Base-by-base conservation (phyloP, 257 asterid genomes). In the Gentiana macrophylla region DNA sequence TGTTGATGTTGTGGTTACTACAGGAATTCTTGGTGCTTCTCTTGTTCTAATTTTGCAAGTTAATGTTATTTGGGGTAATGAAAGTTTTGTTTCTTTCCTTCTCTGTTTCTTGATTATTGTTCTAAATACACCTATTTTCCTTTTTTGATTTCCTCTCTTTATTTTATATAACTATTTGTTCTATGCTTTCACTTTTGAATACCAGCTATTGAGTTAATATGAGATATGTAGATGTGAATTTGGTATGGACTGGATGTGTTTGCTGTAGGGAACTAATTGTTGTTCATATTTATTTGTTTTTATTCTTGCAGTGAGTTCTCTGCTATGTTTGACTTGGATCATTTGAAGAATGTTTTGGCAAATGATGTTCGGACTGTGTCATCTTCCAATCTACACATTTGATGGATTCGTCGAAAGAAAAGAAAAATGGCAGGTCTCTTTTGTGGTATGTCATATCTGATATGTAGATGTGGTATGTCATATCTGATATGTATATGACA, bases 61-160 rank as follows among this genome's bases (percentile, higher is more conserved):
- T 49, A 91, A 91, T 77, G 95, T 84, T 51, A 91, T 91, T 12
- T 91, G 97, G 98, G 93, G 95, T 53, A 97, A 91, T 63, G 98
- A 91, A 67, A 91, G 98, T 96, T 83, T 72, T 59, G 77, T 49
- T 50, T 55, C 73, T 52, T 68, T 2, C 12, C 59, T 38, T 5
- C 24, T 24, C 24, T 24, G 24, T 24, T 24, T 24, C 24, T 24
- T 24, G 24, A 24, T 24, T 24, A 24, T 91, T 67, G 95, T 91
- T 57, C 98, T 96, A 50, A 78, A 72, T 62, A 24, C 0, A 24
- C 64, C 4, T 3, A 10, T 32, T 32, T 12, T 32, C 32, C 38
- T 38, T 1, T 1, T 9, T 32, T 50, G 1, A 15, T 24, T 7
- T 1, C 15, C 1, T 38, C 2, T 6, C 1, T 2, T 2, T 35